Evolutionary conservation across 768 basidiomycete species (phyloP).

Genomic region (Boletellus ananas): DNA sequence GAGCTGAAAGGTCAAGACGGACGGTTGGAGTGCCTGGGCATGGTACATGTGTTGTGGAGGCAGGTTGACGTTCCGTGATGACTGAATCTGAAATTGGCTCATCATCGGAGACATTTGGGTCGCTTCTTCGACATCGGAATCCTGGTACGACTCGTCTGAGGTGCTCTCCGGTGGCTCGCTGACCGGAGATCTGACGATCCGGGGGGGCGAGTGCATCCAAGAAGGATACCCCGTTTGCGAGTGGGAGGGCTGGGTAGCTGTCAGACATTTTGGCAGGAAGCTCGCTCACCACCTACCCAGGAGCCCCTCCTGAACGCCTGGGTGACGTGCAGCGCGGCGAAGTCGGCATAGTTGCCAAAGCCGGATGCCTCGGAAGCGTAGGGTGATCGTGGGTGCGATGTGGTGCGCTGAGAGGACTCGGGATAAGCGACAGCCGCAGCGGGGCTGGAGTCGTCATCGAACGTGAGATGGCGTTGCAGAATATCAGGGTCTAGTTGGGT

Average conservation of each 20-base stretch:
- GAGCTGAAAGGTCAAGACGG: slow-evolving; percentile 31
- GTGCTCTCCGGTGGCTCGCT: slow-evolving; percentile 30
- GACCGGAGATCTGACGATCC: slow-evolving; percentile 22
- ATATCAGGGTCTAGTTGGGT: slow-evolving; percentile 27
- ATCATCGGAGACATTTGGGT: slow-evolving; percentile 31
- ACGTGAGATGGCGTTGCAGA: slow-evolving; percentile 14
- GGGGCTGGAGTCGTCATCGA: slow-evolving; percentile 4
- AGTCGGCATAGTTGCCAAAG: slow-evolving; percentile 9
- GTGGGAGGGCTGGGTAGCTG: slow-evolving; percentile 18
- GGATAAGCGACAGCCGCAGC: slow-evolving; percentile 19
- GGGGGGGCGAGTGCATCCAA: slow-evolving; percentile 13
- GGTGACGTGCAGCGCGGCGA: slow-evolving; percentile 4
- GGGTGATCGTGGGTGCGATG: slow-evolving; percentile 17
- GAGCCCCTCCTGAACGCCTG: slow-evolving; percentile 21
- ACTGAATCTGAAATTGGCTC: slow-evolving; percentile 28
- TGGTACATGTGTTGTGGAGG: slow-evolving; percentile 4
- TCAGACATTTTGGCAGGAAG: slow-evolving; percentile 13
- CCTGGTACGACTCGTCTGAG: slow-evolving; percentile 28
- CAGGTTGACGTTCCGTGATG: slow-evolving; percentile 8
- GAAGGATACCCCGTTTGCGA: slow-evolving; percentile 10
- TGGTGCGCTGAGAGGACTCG: slow-evolving; percentile 31
- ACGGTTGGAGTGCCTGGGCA: slow-evolving; percentile 20
- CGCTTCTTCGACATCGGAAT: slow-evolving; percentile 26
- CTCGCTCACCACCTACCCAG: slow-evolving; percentile 20
- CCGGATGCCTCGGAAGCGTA: slow-evolving; percentile 13